Evolutionary conservation across 2,329 filamentous ascomycete species (phyloP).

Genomic region (Achaetomium macrosporum): DNA sequence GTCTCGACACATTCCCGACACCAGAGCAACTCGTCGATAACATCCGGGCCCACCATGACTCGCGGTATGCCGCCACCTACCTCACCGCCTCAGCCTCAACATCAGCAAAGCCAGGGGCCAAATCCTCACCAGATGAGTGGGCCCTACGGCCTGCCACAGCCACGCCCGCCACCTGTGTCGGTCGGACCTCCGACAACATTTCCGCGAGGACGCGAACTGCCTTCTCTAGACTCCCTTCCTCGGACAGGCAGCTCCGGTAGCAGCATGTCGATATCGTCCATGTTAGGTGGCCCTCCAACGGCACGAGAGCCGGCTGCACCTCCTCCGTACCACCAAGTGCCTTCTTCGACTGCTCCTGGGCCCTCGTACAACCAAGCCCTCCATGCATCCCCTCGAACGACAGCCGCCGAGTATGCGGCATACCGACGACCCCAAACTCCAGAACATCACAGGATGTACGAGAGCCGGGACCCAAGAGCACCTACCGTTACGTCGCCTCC

Average conservation of each 20-base stretch:
- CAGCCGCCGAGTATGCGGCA: constrained; percentile 53
- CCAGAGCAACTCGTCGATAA: constrained; percentile 41
- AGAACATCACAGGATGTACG: constrained; percentile 57
- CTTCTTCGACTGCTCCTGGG: constrained; percentile 35
- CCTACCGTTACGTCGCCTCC: constrained; percentile 44
- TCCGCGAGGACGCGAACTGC: constrained; percentile 46
- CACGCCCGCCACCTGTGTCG: constrained; percentile 38
- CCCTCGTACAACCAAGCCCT: constrained; percentile 43
- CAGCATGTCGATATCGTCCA: constrained; percentile 57
- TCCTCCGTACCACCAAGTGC: constrained; percentile 39
- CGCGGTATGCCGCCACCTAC: constrained; percentile 43
- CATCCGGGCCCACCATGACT: constrained; percentile 33
- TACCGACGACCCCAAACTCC: constrained; percentile 67
- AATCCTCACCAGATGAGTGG: constrained; percentile 30
- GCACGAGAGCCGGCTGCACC: constrained; percentile 32
- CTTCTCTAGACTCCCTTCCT: constrained; percentile 45
- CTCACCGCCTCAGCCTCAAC: constrained; percentile 35
- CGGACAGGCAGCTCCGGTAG: constrained; percentile 44
- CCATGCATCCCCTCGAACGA: constrained; percentile 50
- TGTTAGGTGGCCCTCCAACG: constrained; percentile 48
- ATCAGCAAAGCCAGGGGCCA: constrained; percentile 22
- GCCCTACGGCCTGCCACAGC: constrained; percentile 41
- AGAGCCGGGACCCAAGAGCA: constrained; percentile 37
- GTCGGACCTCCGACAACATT: constrained; percentile 42
- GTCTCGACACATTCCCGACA: constrained; percentile 36